A percentile compares a stretch with the other conserved stretches of the same genome.
Conservation (phyloP, 2,329 filamentous ascomycete species). For the Dactylella cylindrospora region DNA sequence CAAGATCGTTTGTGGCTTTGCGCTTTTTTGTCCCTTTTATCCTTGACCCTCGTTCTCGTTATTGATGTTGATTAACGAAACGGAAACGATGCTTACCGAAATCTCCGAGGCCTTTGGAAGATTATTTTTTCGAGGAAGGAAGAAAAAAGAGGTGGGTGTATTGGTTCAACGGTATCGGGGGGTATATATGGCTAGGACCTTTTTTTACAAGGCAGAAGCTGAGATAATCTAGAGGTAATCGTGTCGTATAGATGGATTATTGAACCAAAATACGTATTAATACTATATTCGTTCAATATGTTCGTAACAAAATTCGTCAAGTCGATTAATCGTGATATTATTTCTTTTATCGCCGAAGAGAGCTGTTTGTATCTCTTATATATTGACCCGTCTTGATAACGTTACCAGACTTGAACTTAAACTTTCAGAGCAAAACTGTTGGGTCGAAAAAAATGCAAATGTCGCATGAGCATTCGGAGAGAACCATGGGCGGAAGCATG, state of each 20-base stretch:
- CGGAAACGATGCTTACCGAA: neutral
- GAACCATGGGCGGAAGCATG: too few relatives aligned
- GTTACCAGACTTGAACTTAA: neutral
- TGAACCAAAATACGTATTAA: neutral
- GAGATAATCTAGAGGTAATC: constrained; percentile 18
- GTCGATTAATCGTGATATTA: neutral
- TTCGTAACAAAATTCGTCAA: too few relatives aligned
- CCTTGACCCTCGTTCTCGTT: neutral
- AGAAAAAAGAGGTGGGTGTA: too few relatives aligned
- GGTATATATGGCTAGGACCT: too few relatives aligned
- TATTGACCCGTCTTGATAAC: neutral
- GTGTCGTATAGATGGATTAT: constrained; percentile 18
- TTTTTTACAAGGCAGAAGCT: neutral
- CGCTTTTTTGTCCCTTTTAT: too few relatives aligned
- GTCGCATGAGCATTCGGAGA: too few relatives aligned
- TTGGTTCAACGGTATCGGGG: too few relatives aligned
- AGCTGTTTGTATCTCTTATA: constrained; percentile 6
- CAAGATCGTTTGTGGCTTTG: too few relatives aligned
- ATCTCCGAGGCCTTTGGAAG: constrained; percentile 16
- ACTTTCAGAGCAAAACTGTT: constrained; percentile 3
- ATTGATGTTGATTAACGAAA: constrained; percentile 16
- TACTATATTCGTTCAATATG: constrained; percentile 1
- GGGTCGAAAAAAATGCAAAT: too few relatives aligned
- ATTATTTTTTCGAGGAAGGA: too few relatives aligned
- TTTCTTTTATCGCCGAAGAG: constrained; percentile 2